Conservation (phyloP, 2,329 filamentous ascomycete genomes). For the Metarhizium guizhouense region DNA sequence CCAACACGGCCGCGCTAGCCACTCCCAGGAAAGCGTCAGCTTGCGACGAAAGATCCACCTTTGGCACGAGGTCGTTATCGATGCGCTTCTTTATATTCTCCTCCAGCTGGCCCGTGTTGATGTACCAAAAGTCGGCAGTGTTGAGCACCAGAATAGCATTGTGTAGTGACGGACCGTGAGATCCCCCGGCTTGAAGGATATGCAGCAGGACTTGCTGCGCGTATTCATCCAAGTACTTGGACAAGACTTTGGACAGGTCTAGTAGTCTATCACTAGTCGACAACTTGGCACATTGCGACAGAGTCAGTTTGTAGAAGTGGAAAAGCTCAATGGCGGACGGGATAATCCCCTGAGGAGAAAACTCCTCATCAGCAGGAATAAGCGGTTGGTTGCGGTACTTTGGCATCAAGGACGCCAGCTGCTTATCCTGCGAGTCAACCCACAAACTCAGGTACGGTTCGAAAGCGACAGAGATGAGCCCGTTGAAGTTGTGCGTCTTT, state of each 20-base stretch:
- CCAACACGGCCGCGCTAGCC: slow-evolving; percentile 75
- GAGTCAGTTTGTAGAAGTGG: slow-evolving; percentile 86
- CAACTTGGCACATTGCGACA: slow-evolving; percentile 92
- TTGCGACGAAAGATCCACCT: slow-evolving; percentile 84
- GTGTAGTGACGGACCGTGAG: slow-evolving; percentile 49
- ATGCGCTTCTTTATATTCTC: slow-evolving; percentile 90
- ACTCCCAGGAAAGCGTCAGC: slow-evolving; percentile 94
- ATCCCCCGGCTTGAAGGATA: slow-evolving; percentile 51
- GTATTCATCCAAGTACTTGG: slow-evolving; percentile 91
- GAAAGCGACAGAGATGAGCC: slow-evolving; percentile 91
- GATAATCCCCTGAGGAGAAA: slow-evolving; percentile 81
- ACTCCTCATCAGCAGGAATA: slow-evolving; percentile 79
- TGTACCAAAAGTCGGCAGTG: slow-evolving; percentile 95
- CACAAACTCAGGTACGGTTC: slow-evolving; percentile 94
- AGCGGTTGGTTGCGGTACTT: slow-evolving; percentile 79
- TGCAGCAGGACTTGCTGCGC: slow-evolving; percentile 83
- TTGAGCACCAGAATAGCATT: slow-evolving; percentile 84
- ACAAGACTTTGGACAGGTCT: slow-evolving; percentile 76
- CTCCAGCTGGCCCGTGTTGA: slow-evolving; percentile 85
- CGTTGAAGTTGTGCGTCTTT: slow-evolving; percentile 68
- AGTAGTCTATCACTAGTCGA: slow-evolving; percentile 83
- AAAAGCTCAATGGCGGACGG: slow-evolving; percentile 93
- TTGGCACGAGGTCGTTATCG: slow-evolving; percentile 64
- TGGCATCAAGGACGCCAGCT: slow-evolving; percentile 74
- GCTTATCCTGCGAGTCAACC: slow-evolving; percentile 93